Evolutionary conservation across 1,139 yeast species (phyloP).

Genomic region (Williopsis jadinii): DNA sequence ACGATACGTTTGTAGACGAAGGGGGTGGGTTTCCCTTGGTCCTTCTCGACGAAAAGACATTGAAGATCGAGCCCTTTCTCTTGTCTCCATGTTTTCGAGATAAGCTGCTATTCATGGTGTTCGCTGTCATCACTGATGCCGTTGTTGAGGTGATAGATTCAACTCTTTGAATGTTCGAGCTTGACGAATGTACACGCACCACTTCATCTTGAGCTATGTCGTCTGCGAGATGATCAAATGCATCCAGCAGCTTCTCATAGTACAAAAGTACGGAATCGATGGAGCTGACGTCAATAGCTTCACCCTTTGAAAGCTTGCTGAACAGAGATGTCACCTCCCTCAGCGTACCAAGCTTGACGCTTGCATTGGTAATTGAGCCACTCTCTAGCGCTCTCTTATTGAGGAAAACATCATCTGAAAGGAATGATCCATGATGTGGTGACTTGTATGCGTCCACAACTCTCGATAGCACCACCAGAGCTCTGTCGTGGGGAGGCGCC

Average conservation of each 20-base stretch:
- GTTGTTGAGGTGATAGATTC: background rate
- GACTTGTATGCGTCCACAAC: constrained; percentile 7
- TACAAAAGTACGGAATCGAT: constrained; percentile 8
- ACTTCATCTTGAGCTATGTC: background rate
- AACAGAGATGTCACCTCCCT: constrained; percentile 8
- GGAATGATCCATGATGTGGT: constrained; percentile 4
- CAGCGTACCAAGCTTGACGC: constrained; percentile 11
- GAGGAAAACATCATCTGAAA: constrained; percentile 6
- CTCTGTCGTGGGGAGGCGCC: constrained; percentile 4
- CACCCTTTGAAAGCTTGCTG: background rate
- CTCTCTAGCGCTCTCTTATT: constrained; percentile 3
- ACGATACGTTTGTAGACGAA: background rate
- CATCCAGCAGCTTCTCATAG: constrained; percentile 12
- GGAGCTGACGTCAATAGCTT: background rate
- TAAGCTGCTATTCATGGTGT: background rate
- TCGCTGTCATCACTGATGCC: background rate
- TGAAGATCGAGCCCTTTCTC: background rate
- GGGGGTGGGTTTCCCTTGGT: background rate
- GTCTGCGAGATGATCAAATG: constrained; percentile 8
- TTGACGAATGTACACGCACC: background rate
- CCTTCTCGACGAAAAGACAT: background rate
- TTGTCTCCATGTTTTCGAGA: background rate
- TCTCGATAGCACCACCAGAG: constrained; percentile 5
- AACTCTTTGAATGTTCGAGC: background rate
- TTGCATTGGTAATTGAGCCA: constrained; percentile 8